Evolutionary conservation across 2,329 filamentous ascomycete genomes (phyloP), one percentile per base, ranked within the genome.

Genomic region (Scorias spongiosa): DNA sequence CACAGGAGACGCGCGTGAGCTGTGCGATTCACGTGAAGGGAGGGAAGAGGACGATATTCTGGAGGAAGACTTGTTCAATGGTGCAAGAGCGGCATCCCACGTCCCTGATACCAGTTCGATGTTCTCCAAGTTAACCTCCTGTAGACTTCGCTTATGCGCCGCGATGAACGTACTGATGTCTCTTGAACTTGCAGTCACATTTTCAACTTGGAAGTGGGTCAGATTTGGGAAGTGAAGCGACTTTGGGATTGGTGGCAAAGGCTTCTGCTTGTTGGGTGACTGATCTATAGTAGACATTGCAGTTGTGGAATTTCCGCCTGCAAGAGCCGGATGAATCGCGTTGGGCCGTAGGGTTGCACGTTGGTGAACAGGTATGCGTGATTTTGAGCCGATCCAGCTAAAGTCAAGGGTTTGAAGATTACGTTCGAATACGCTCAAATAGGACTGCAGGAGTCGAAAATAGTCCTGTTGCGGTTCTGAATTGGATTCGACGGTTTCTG

Each of bases 81-180:
- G 81, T 34, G 78, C 75, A n/a, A 93, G 72, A 0, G 84, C 85
- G 28, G 87, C 80, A 46, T 91, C 81, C 85, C 85, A 93, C 45
- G 70, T 80, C 26, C 82, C 85, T 47, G 75, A 72, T 42, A 77
- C 71, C 38, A 93, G 71, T 28, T 74, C 69, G 14, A 88, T 78
- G 49, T 84, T 79, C 57, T 87, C 79, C 60, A 93, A 86, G 58
- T 86, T 80, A 56, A 89, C 85, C 56, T 89, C 81, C 49, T 74
- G 71, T 39, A 93, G 75, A 1, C 77, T 80, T 44, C 68, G 66
- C 28, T 76, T 72, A 63, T 93, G 84, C 10, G 68, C 66, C 41
- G 69, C 64, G 46, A 91, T 78, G 48, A 93, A 76, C 11, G 71
- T 68, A 38, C 76, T 72, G 46, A 93, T 74, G 60, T 91, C 84